Base-by-base conservation (phyloP, 352 stramenopile species). In the Chrysophaeum taylorii region DNA sequence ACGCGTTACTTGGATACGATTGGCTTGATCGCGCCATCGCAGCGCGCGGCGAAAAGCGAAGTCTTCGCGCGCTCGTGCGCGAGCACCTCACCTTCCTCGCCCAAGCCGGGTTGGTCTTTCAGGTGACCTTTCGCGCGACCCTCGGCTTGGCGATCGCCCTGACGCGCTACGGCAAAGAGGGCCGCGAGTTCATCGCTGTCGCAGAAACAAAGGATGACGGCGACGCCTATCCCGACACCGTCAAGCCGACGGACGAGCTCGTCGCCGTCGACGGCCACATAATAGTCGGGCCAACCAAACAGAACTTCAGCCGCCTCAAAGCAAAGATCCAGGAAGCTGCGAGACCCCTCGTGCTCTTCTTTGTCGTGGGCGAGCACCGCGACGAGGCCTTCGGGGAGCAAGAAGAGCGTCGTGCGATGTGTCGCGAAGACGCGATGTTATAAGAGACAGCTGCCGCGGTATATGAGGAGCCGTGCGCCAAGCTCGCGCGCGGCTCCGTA, bases 241-340 rank as follows among this genome's bases (percentile, higher is more conserved):
- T 64, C 7, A 64, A 64, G 53, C 50, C 50, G 27, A 62, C 23
- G 25, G 50, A 62, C 50, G 50, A 62, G 50, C 50, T 62, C 50
- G 23, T 62, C n/a, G 50, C 50, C 25, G 21, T 37, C 50, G n/a
- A 62, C 27, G 50, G 23, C 50, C 7, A 4, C 4, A n/a, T 62
- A 25, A 35, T 62, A 25, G 50, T 62, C 50, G 50, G 38, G 5
- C 50, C 50, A 2, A n/a, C n/a, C 12, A 45, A 12, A 21, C 12
- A 12, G 39, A 7, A 5, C 50, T 62, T 62, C 27, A 31, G 38
- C n/a, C 15, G 38, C 1, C 2, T 62, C n/a, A 25, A 9, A 2
- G 27, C 14, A 25, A 21, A 25, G 27, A 38, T 62, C n/a, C 25
- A 25, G 27, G 15, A 37, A 2, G 14, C 50, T 25, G 27, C 50